These are phyloP conservation scores for Microbotryum scabiosae DNA, from an alignment of 1,284 basidiomycete genomes.

Conservation along the genomic window DNA sequence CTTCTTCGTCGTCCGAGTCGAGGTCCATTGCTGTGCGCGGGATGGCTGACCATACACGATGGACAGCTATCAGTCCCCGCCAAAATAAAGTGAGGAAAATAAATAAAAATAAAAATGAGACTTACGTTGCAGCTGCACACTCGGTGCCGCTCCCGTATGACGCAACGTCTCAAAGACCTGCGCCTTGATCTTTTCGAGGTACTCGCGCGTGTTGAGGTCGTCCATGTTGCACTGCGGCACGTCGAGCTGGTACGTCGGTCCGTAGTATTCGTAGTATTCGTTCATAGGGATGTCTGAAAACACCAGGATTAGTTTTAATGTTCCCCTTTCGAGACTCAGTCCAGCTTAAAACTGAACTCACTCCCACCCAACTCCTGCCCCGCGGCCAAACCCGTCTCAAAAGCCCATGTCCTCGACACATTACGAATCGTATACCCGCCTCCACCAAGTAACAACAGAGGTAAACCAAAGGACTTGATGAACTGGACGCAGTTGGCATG, in stretches of 20 bases:
- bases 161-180: conserved; percentile 87
- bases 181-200: conserved; percentile 83
- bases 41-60: conserved; percentile 50
- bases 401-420: conserved; percentile 94
- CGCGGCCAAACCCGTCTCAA: conserved; percentile 92
- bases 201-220: conserved; percentile 86
- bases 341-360: conserved; percentile 40
- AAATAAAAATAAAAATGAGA: conserved; percentile 10
- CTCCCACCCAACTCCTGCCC: conserved; percentile 84
- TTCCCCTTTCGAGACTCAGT: not conserved
- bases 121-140: conserved; percentile 76
- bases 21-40: conserved; percentile 66
- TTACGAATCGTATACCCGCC: conserved; percentile 99
- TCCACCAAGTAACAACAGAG: conserved; percentile 84
- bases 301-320: not conserved
- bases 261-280: conserved; percentile 99
- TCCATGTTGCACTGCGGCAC: conserved; percentile 93
- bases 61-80: too few species aligned
- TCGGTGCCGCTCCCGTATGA: conserved; percentile 68
- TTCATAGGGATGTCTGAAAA: conserved; percentile 80
- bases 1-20: conserved; percentile 62
- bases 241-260: conserved; percentile 94
- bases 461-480: conserved; percentile 92
- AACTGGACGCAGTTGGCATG: conserved; percentile 97
- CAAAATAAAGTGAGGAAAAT: not conserved